Percentiles rank a stretch among this genome's conserved stretches.
Evolutionary conservation across 371 early-diverging fungal genomes (phyloP).

Genomic region (Cokeromyces recurvatus): DNA sequence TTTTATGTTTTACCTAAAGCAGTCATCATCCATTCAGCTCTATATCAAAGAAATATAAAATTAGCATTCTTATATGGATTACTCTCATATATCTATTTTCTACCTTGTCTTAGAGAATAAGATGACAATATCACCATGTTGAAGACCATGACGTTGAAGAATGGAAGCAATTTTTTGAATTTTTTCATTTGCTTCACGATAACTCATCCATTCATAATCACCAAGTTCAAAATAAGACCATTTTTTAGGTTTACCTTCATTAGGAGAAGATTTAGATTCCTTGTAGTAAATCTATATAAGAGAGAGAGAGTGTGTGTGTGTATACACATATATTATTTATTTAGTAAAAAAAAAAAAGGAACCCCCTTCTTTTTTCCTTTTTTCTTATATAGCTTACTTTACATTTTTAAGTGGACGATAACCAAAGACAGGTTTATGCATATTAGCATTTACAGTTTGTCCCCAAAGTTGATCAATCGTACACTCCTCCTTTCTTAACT

Average conservation of each 20-base stretch:
- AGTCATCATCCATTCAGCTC: constrained; percentile 52
- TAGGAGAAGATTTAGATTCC: constrained; percentile 24
- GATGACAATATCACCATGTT: constrained; percentile 45
- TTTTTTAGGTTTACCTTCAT: constrained; percentile 37
- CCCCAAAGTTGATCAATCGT: constrained; percentile 45
- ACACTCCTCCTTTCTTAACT: constrained; percentile 29
- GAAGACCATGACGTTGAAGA: constrained; percentile 34
- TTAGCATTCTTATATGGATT: too few relatives aligned
- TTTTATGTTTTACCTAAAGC: constrained; percentile 39
- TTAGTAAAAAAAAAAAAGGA: too few relatives aligned
- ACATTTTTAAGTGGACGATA: constrained; percentile 41
- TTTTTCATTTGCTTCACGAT: constrained; percentile 32
- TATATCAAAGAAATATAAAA: constrained; percentile 6
- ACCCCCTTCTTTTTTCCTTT: too few relatives aligned
- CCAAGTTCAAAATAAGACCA: constrained; percentile 56
- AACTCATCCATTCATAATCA: constrained; percentile 49
- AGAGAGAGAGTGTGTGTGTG: too few relatives aligned
- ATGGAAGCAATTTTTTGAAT: constrained; percentile 36
- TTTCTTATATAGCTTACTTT: too few relatives aligned
- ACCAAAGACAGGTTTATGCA: constrained; percentile 45
- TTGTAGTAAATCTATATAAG: constrained; percentile 46
- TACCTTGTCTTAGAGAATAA: constrained; percentile 62
- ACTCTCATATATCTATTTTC: too few relatives aligned
- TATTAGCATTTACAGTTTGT: constrained; percentile 30
- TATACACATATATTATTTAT: too few relatives aligned